These are phyloP conservation scores for Ophiobolus disseminans DNA, from an alignment of 2,329 filamentous ascomycete species.

Conservation along the genomic window DNA sequence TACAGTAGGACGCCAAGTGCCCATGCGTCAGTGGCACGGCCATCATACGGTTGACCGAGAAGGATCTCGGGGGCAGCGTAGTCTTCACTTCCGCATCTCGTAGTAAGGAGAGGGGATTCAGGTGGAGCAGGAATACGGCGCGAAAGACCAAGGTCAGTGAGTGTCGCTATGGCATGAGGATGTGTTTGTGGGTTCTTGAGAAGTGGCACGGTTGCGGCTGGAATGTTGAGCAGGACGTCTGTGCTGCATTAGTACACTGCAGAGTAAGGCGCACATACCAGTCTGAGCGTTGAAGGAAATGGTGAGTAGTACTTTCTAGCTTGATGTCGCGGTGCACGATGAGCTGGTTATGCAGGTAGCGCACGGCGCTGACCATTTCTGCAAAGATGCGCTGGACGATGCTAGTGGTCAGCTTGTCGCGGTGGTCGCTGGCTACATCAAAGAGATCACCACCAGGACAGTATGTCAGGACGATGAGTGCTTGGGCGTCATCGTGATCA, in stretches of 20 bases:
- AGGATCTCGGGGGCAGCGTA: conserved; percentile 97
- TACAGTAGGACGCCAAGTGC: conserved; percentile 92
- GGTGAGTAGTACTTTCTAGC: conserved; percentile 78
- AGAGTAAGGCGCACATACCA: conserved; percentile 31
- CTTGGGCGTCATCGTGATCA: conserved; percentile 81
- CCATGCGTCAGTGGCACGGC: conserved; percentile 91
- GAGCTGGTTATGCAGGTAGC: conserved; percentile 81
- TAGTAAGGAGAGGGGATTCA: conserved; percentile 87
- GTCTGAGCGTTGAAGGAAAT: conserved; percentile 13
- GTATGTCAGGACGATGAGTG: conserved; percentile 86
- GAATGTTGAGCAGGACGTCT: conserved; percentile 93
- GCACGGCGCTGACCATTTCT: conserved; percentile 83
- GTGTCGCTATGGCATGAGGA: conserved; percentile 81
- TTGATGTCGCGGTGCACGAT: conserved; percentile 99
- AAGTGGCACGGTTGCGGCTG: conserved; percentile 69
- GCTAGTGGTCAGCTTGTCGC: conserved; percentile 69
- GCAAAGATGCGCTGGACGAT: conserved; percentile 86
- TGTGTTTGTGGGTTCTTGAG: conserved; percentile 74
- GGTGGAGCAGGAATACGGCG: conserved; percentile 75
- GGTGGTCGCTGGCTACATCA: conserved; percentile 80
- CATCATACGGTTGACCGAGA: conserved; percentile 93
- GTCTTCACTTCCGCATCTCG: conserved; percentile 93
- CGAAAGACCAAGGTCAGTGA: conserved; percentile 91
- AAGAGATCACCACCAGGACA: conserved; percentile 95
- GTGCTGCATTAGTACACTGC: conserved; percentile 39